These are phyloP conservation scores for Psilocybe cyanescens DNA, from an alignment of 768 basidiomycete genomes.

Conservation along the genomic window DNA sequence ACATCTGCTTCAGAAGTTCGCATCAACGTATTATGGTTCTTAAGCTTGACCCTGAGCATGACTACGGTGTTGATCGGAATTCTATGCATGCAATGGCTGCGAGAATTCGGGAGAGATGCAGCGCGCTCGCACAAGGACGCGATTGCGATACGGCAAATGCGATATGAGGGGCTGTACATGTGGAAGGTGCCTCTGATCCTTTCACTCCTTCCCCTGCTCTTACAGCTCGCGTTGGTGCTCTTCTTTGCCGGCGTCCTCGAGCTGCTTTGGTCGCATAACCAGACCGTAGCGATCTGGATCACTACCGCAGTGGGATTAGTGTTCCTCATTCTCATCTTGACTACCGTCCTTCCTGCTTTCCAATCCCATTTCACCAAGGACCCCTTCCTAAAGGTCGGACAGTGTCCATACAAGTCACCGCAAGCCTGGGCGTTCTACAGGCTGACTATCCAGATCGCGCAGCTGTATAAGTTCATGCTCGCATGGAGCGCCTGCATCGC, in stretches of 20 bases:
- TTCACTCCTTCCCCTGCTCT: slow-evolving; percentile 26
- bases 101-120: slow-evolving; percentile 25
- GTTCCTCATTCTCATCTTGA: slow-evolving; percentile 22
- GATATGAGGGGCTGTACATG: slow-evolving; percentile 25
- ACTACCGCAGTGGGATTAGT: slow-evolving; percentile 20
- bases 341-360: slow-evolving; percentile 26
- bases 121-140: slow-evolving; percentile 22
- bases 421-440: slow-evolving; percentile 28
- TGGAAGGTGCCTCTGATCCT: slow-evolving; percentile 31
- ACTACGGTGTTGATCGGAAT: slow-evolving; percentile 27
- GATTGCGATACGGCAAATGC: slow-evolving; percentile 28
- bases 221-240: slow-evolving; percentile 29
- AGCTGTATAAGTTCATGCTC: not conserved
- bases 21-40: slow-evolving; percentile 28
- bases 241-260: slow-evolving; percentile 32
- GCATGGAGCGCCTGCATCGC: not conserved
- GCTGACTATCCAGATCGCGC: slow-evolving; percentile 3
- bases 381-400: slow-evolving; percentile 11
- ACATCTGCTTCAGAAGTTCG: slow-evolving; percentile 18
- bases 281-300: slow-evolving; percentile 20
- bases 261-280: slow-evolving; percentile 24
- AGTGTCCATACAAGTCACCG: slow-evolving; percentile 31
- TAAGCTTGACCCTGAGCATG: slow-evolving; percentile 27
- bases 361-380: slow-evolving; percentile 17
- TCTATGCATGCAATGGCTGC: slow-evolving; percentile 30